A percentile compares a stretch with the other conserved stretches of the same genome.
phyloP scores from a whole-genome alignment of 768 basidiomycete species.

The Podaxis sp. region DNA sequence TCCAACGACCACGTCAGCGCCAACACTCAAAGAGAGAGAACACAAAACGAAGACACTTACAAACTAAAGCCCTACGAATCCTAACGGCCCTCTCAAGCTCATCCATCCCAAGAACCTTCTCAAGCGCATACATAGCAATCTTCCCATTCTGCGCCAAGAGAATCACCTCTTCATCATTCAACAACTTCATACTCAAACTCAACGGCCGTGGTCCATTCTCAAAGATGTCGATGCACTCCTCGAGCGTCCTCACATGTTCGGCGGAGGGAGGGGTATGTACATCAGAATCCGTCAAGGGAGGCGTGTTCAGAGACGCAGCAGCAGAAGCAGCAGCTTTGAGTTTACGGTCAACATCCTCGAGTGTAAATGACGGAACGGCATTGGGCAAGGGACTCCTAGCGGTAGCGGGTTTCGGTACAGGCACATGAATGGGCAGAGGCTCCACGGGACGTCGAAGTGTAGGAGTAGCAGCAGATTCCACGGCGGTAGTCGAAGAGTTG shows the following conservation, averaged over 20 bases:
- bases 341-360: slow-evolving; percentile 53
- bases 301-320: not conserved
- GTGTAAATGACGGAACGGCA: slow-evolving; percentile 37
- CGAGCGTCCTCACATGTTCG: slow-evolving; percentile 47
- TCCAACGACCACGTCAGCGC: slow-evolving; percentile 4
- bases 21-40: not conserved
- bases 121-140: slow-evolving; percentile 91
- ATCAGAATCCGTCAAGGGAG: slow-evolving; percentile 9
- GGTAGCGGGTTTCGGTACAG: slow-evolving; percentile 3
- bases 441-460: not conserved
- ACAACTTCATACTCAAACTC: slow-evolving; percentile 46
- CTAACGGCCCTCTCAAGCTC: slow-evolving; percentile 84
- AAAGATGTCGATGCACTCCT: slow-evolving; percentile 78
- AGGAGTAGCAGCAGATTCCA: not conserved
- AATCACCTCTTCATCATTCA: slow-evolving; percentile 93
- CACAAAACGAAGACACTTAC: slow-evolving; percentile 43
- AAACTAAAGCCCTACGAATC: slow-evolving; percentile 85
- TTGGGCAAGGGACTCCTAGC: slow-evolving; percentile 13
- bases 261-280: not conserved
- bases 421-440: not conserved
- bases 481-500: not conserved
- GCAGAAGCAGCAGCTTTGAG: slow-evolving; percentile 27
- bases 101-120: slow-evolving; percentile 75
- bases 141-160: slow-evolving; percentile 85
- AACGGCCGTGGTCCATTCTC: slow-evolving; percentile 67